phyloP scores from a whole-genome alignment of 1,284 basidiomycete genomes.

The Rhodotorula sp. region DNA sequence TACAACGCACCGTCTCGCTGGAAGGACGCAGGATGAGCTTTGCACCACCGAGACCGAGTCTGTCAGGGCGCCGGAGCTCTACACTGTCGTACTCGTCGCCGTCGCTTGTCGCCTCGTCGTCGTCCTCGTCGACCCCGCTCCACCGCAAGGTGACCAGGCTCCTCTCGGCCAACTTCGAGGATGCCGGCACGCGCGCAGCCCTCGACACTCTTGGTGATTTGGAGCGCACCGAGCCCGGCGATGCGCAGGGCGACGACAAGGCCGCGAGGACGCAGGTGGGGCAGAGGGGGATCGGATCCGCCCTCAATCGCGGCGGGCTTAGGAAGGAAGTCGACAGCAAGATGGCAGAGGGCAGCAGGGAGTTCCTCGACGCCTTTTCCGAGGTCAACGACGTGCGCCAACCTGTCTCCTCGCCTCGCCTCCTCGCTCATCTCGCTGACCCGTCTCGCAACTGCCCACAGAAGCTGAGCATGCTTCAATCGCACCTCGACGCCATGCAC shows the following conservation, averaged over 20 bases:
- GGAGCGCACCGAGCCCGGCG: conserved; percentile 48
- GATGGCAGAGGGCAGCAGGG: conserved; percentile 73
- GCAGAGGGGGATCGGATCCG: conserved; percentile 50
- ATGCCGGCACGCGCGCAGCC: conserved; percentile 74
- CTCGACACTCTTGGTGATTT: conserved; percentile 78
- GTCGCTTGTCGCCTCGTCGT: background rate
- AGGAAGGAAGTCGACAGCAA: conserved; percentile 79
- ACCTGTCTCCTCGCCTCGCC: background rate
- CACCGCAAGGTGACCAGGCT: conserved; percentile 84
- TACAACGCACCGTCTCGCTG: background rate
- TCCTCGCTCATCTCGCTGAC: conserved; percentile 10
- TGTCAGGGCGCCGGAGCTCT: background rate
- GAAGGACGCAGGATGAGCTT: background rate
- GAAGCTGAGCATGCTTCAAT: conserved; percentile 76
- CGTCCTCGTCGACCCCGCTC: conserved; percentile 57
- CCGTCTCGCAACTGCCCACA: conserved; percentile 47
- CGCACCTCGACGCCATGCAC: conserved; percentile 75
- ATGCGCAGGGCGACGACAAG: conserved; percentile 43
- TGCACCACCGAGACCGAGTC: background rate
- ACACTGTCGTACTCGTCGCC: conserved; percentile 1
- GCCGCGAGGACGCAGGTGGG: conserved; percentile 19
- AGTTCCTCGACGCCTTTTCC: conserved; percentile 77
- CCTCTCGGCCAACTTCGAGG: conserved; percentile 74
- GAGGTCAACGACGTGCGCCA: conserved; percentile 78
- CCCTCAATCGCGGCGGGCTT: conserved; percentile 59